Percentiles rank a stretch among this genome's conserved stretches.
phyloP scores from a whole-genome alignment of 148 eudicot species.

The Rhododendron henanense region DNA sequence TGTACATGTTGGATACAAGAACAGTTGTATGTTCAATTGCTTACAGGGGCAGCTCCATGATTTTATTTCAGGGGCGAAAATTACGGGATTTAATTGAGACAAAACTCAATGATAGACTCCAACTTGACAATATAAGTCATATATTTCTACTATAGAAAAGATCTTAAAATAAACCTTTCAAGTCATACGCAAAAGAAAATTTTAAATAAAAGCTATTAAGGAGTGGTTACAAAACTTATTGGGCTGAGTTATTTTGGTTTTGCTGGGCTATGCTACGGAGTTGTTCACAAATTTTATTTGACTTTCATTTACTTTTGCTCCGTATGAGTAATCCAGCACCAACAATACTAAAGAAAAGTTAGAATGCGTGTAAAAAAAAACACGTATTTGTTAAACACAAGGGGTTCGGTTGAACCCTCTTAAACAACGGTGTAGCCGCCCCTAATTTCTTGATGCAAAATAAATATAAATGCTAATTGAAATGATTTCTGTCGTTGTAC shows the following conservation, averaged over 20 bases:
- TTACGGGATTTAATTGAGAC: too few species aligned
- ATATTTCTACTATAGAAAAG: neutral
- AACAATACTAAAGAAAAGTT: neutral
- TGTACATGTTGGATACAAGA: neutral
- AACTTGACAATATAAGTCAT: neutral
- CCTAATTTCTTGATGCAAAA: neutral
- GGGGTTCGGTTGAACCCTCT: neutral
- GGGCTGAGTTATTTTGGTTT: neutral
- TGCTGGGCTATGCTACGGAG: neutral
- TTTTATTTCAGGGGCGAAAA: neutral
- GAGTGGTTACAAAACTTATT: neutral
- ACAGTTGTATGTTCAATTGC: neutral
- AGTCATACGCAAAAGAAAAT: neutral
- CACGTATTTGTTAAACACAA: neutral
- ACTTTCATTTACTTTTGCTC: neutral
- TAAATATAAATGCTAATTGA: neutral
- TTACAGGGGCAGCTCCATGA: neutral
- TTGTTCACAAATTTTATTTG: neutral
- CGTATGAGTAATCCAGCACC: neutral
- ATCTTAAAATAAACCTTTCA: neutral
- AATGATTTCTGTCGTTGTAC: neutral
- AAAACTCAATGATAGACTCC: neutral
- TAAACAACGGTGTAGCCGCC: neutral
- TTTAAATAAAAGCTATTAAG: neutral
- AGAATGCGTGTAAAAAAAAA: neutral